These are phyloP conservation scores for Taphrina wiesneri DNA, from an alignment of 1,139 yeast species.

Conservation along the genomic window DNA sequence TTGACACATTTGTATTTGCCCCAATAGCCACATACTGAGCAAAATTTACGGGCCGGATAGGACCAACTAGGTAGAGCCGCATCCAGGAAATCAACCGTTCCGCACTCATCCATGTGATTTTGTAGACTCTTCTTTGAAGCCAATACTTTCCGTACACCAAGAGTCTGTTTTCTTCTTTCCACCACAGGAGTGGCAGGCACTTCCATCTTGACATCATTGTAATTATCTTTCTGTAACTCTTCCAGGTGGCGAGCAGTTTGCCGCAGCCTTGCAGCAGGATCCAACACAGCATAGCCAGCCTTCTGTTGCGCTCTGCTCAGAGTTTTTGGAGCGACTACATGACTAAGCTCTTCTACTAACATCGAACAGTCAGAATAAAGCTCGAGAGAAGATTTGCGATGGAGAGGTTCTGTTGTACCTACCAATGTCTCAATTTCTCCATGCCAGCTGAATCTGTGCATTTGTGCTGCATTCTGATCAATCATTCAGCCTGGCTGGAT, in stretches of 20 bases:
- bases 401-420: background rate
- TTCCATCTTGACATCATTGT: conserved; percentile 47
- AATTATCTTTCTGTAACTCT: conserved; percentile 50
- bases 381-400: no score
- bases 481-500: background rate
- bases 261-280: conserved; percentile 43
- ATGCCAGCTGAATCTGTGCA: no score
- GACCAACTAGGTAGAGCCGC: conserved; percentile 45
- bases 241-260: conserved; percentile 45
- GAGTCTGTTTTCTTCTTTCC: background rate
- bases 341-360: conserved; percentile 13
- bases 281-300: conserved; percentile 37
- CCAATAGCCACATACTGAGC: conserved; percentile 52
- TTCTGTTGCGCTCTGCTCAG: conserved; percentile 23
- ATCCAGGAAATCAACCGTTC: conserved; percentile 45
- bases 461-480: background rate
- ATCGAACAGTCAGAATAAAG: background rate
- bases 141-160: conserved; percentile 42
- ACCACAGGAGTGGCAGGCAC: conserved; percentile 42
- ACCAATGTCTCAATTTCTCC: no score
- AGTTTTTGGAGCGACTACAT: background rate
- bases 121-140: conserved; percentile 48
- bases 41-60: conserved; percentile 46
- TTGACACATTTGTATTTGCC: conserved; percentile 46
- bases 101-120: conserved; percentile 49